These are phyloP conservation scores for Circinella minor DNA, from an alignment of 371 early-diverging fungal species.

Conservation along the genomic window DNA sequence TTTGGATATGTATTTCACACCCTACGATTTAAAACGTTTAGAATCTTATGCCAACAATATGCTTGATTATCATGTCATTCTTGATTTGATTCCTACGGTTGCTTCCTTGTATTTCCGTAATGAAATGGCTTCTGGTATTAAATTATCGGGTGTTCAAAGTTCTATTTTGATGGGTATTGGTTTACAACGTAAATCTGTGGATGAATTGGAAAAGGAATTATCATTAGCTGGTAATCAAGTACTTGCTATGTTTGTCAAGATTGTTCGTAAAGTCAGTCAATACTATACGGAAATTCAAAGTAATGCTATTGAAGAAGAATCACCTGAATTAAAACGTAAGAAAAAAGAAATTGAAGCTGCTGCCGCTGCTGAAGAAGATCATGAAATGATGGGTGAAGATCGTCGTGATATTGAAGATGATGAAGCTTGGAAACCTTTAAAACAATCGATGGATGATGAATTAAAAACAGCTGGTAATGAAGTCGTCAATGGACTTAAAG, in stretches of 20 bases:
- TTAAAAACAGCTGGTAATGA: constrained; percentile 82
- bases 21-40: constrained; percentile 94
- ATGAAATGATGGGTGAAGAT: constrained; percentile 35
- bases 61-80: constrained; percentile 95
- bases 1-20: constrained; percentile 70
- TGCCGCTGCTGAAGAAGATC: constrained; percentile 24
- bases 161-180: constrained; percentile 89
- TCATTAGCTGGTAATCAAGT: constrained; percentile 83
- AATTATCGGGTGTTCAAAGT: constrained; percentile 87
- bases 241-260: constrained; percentile 93
- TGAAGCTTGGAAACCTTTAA: constrained; percentile 85
- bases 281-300: constrained; percentile 67
- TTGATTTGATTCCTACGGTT: constrained; percentile 89
- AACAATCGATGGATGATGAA: constrained; percentile 77
- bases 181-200: constrained; percentile 89
- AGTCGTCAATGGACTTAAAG: constrained; percentile 62
- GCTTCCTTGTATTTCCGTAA: constrained; percentile 80
- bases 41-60: constrained; percentile 93
- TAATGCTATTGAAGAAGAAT: constrained; percentile 39
- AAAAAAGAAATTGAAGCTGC: constrained; percentile 26
- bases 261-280: constrained; percentile 78
- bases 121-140: constrained; percentile 59
- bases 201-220: constrained; percentile 87
- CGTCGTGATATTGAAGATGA: constrained; percentile 71
- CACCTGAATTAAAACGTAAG: constrained; percentile 29